Evolutionary conservation across 352 stramenopile species (phyloP).

Genomic region (Phytopythium cucurbitacearum): DNA sequence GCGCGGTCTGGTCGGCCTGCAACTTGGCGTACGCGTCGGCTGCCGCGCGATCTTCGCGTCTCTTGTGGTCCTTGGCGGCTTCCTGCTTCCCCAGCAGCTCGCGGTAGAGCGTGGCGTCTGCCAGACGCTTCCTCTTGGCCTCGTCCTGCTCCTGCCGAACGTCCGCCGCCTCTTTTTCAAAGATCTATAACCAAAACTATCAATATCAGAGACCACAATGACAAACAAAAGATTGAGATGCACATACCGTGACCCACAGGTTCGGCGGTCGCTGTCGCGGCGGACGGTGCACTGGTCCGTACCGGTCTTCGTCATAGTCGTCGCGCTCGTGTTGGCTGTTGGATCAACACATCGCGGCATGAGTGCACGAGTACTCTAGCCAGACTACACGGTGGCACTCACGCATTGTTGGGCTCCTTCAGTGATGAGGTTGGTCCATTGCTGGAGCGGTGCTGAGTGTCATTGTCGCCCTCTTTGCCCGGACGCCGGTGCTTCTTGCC

Average conservation of each 20-base stretch:
- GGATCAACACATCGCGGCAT: no score
- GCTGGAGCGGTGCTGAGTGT: background rate
- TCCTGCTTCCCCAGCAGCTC: constrained; percentile 41
- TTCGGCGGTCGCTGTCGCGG: constrained; percentile 44
- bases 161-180: constrained; percentile 51
- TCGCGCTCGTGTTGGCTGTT: constrained; percentile 7
- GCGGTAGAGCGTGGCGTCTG: constrained; percentile 32
- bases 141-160: constrained; percentile 51
- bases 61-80: constrained; percentile 23
- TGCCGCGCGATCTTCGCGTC: constrained; percentile 19
- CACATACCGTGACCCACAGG: constrained; percentile 47
- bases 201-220: constrained; percentile 2
- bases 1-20: constrained; percentile 32
- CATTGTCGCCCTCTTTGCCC: background rate
- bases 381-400: background rate
- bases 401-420: background rate
- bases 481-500: constrained; percentile 1
- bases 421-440: background rate
- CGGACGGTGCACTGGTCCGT: constrained; percentile 37
- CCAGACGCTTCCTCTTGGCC: constrained; percentile 30
- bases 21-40: constrained; percentile 31
- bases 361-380: no score
- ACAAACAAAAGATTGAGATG: background rate
- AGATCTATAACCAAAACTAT: constrained; percentile 21
- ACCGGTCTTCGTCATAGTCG: constrained; percentile 57